Evolutionary conservation across 192 early-diverging fungal species (phyloP), one percentile per base, ranked within the genome.

Genomic region (Coemansia sp.): DNA sequence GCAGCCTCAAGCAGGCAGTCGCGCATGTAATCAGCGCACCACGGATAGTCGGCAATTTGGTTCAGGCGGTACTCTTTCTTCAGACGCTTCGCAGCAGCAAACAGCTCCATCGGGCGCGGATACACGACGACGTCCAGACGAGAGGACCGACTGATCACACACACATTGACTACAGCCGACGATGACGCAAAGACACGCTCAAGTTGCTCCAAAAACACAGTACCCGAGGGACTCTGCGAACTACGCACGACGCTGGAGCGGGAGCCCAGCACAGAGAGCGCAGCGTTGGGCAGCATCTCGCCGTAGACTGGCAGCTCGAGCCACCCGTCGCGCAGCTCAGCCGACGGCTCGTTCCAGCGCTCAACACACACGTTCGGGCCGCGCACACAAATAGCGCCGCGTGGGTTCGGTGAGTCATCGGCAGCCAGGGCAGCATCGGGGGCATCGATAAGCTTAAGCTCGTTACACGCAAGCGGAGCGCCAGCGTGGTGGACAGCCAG

Each of bases 401-500:
- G 69, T 2, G 76, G 76, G 25, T 83, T 68, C 27, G 75, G 62
- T 51, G 60, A 24, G 39, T 72, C 73, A 4, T 73, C 67, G 8
- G 61, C 59, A 5, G 48, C 60, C 22, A 76, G 54, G 5, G 37
- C 32, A 5, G 59, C 50, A 0, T 25, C 22, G 0, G 55, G 12
- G 2, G 48, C 38, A 21, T 81, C 66, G 4, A 76, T 65, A 6
- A 83, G 29, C 62, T 83, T 83, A 56, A 83, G 65, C 56, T 83
- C 81, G 59, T 72, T 68, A 67, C 76, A 72, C 3, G 81, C 58
- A n/a, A 83, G 56, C 10, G 81, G 81, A 0, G 81, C 64, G 5
- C 81, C 81, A n/a, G 72, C 75, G 37, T 75, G 75, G 62, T 83
- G 75, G 8, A 66, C 53, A 7, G 66, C 81, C 37, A 75, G 72